Evolutionary conservation across 768 basidiomycete genomes (phyloP).

Genomic region (Boletellus sp.): DNA sequence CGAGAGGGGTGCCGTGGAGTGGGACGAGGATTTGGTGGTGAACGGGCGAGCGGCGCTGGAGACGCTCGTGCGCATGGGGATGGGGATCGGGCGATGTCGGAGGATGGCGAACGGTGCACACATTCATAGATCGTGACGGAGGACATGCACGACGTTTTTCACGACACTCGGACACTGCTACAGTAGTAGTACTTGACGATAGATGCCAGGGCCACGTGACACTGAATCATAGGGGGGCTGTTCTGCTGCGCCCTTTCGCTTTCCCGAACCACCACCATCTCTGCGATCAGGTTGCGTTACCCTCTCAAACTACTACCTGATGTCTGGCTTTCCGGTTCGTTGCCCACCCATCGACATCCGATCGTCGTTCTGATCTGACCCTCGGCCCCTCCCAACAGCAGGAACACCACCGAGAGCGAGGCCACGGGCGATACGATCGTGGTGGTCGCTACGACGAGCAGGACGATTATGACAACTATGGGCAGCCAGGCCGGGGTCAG

Average conservation of each 20-base stretch:
- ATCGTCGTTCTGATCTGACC: neutral
- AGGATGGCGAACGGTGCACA: slow-evolving; percentile 9
- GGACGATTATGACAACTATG: neutral
- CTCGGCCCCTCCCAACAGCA: neutral
- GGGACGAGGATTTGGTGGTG: slow-evolving; percentile 87
- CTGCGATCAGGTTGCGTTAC: neutral
- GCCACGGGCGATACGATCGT: slow-evolving; percentile 3
- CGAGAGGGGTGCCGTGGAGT: slow-evolving; percentile 78
- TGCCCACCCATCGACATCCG: no score
- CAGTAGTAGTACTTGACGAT: no score
- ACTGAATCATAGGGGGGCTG: no score
- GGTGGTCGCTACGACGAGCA: neutral
- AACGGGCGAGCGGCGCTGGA: slow-evolving; percentile 87
- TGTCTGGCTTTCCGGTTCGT: slow-evolving; percentile 14
- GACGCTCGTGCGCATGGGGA: slow-evolving; percentile 84
- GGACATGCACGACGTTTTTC: no score
- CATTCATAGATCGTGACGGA: neutral
- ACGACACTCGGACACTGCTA: no score
- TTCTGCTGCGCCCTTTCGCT: no score
- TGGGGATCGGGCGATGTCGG: slow-evolving; percentile 64
- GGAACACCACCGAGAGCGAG: slow-evolving; percentile 11
- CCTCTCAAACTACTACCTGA: neutral
- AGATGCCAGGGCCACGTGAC: no score
- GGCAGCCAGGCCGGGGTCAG: neutral
- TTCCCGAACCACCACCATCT: no score